Evolutionary conservation across 306 rosid species (phyloP), one percentile per base, ranked within the genome.

Genomic region (Trifolium pratense): DNA sequence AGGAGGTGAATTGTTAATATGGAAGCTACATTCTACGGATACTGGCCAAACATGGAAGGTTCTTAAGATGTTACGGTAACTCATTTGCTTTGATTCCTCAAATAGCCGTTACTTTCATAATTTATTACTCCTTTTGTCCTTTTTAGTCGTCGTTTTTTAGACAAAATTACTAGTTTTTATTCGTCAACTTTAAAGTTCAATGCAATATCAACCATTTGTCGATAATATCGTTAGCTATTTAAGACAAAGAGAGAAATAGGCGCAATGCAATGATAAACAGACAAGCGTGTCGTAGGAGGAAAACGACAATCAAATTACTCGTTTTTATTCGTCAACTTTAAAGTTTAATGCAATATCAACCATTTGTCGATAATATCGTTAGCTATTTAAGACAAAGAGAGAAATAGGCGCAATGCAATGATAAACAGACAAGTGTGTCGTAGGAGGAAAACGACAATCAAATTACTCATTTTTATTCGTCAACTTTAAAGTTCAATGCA

Each of bases 1-100:
- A 89, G 98, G 91, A 43, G 96, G 97, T 40, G 97, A 94, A 62
- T 59, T 94, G 63, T 62, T 91, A 70, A 73, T 94, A 67, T 94
- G 98, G 96, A 89, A 86, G 83, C 74, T 84, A 39, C 91, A 89
- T 71, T 72, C 84, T 13, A 77, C 84, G 36, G 97, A 91, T 69
- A 75, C 77, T 63, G 83, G 89, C 43, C 91, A 81, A 52, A 83
- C 86, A 65, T 91, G 98, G 98, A 91, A 94, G 84, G 91, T 94
- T 77, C 83, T 88, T 29, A 88, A 83, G 90, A 83, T 84, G 74
- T 86, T 94, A 73, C 71, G 88, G 98, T 86, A 87, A 83, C 85
- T 70, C 77, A 20, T 46, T 68, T 34, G 56, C 26, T 76, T 61
- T 72, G 40, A 66, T 43, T 64, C 20, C 8, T 20, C 63, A 34